Evolutionary conservation across 1,139 yeast genomes (phyloP), one percentile per base, ranked within the genome.

Genomic region (Blastobotrys persicus): DNA sequence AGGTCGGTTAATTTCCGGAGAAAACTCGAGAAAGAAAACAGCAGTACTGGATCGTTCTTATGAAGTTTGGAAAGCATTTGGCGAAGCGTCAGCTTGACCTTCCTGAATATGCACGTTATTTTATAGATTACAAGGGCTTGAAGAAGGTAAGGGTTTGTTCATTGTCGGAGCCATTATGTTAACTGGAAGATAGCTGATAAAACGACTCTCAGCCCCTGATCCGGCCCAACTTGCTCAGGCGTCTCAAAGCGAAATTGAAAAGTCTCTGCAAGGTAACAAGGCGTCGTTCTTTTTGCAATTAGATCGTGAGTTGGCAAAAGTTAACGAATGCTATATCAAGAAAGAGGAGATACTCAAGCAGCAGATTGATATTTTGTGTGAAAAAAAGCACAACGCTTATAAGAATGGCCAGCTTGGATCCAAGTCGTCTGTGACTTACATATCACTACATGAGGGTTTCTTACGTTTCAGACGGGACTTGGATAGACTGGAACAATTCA

Each of bases 41-140:
- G 28, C 28, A 23, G 28, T 5, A 6, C 28, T 23, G 28, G 28
- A 23, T 6, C 28, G 28, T 23, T 23, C 28, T 9, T 23, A 69
- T 69, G 98, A 92, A 92, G 76, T 92, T 88, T 69, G 98, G 98
- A 50, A 92, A 92, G 70, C 87, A 89, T 66, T 77, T 92, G 66
- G 98, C 95, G 56, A 86, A 95, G 42, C 80, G 97, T 67, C 96
- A 88, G 71, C 76, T 92, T 59, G 98, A 92, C 68, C 75, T 92
- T 51, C 98, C 98, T 7, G 98, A 92, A 67, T 92, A 92, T 68
- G 82, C 95, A 43, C 91, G 92, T 44, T 86, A 88, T 66, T 92
- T 92, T 71, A 91, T 92, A 66, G 91, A 92, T 70, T 92, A 92
- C 69, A 92, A 92, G 72, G 94, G 94, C 3, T 72, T 92, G 52